These are phyloP conservation scores for Diospyros kaki DNA, from an alignment of 148 eudicot species.

Conservation along the genomic window DNA sequence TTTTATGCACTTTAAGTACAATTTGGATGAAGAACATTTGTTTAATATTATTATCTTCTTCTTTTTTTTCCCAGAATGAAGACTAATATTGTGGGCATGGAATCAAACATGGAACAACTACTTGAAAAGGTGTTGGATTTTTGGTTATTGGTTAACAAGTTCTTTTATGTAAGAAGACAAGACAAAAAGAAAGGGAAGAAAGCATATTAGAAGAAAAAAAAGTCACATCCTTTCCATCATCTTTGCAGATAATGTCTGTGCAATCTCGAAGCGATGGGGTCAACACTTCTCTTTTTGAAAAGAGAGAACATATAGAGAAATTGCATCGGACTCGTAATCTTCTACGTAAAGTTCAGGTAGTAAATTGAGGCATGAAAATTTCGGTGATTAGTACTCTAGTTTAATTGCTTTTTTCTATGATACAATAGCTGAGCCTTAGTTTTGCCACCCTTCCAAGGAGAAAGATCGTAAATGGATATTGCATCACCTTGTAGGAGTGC, in stretches of 20 bases:
- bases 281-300: constrained; percentile 86
- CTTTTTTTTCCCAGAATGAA: constrained; percentile 67
- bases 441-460: background rate
- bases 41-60: background rate
- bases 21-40: background rate
- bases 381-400: background rate
- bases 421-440: background rate
- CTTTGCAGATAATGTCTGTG: constrained; percentile 76
- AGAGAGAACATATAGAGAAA: constrained; percentile 96
- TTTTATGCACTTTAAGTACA: background rate
- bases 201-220: background rate
- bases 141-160: constrained; percentile 10
- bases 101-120: constrained; percentile 93
- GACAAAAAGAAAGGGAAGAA: background rate
- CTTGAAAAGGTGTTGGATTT: constrained; percentile 75
- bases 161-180: background rate
- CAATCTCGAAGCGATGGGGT: constrained; percentile 98
- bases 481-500: background rate
- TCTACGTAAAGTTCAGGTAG: constrained; percentile 97
- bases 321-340: constrained; percentile 95
- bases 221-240: constrained; percentile 8
- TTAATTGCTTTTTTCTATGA: background rate
- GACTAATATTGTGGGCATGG: constrained; percentile 92
- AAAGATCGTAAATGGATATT: background rate
- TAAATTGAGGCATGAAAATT: constrained; percentile 7